These are phyloP conservation scores for Mycosarcoma mackinlayi DNA, from an alignment of 1,284 basidiomycete species.

Conservation along the genomic window DNA sequence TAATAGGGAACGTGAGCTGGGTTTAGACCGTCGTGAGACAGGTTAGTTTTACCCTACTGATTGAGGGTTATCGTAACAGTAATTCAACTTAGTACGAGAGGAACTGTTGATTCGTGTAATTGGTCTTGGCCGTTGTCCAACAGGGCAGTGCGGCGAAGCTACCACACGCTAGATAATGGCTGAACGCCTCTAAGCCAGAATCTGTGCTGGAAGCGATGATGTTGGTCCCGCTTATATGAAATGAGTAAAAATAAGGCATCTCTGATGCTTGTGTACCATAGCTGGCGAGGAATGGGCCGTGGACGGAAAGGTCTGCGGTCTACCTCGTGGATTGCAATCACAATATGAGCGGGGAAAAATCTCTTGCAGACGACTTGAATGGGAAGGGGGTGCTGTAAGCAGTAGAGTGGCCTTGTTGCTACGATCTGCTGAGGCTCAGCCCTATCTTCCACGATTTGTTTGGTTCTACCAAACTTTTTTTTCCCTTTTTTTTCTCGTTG, in stretches of 20 bases:
- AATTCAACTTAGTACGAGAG: conserved; percentile 3
- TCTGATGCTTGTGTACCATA: conserved; percentile 4
- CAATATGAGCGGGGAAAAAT: conserved; percentile 3
- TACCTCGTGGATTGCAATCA: conserved; percentile 3
- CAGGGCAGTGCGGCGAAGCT: neutral
- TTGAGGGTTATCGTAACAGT: conserved; percentile 2
- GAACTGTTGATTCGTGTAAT: neutral
- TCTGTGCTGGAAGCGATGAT: conserved; percentile 4
- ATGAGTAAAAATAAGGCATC: conserved; percentile 4
- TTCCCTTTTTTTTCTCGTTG: too few species aligned
- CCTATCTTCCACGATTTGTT: conserved; percentile 5
- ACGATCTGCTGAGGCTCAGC: conserved; percentile 5
- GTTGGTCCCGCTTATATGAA: conserved; percentile 3
- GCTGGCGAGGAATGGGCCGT: conserved; percentile 1
- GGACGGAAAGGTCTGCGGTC: conserved; percentile 1
- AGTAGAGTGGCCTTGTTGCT: conserved; percentile 4
- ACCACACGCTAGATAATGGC: conserved; percentile 4
- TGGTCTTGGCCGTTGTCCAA: neutral
- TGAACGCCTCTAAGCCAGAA: conserved; percentile 4
- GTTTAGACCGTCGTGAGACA: too few species aligned
- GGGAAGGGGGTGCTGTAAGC: conserved; percentile 3
- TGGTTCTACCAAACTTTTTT: neutral
- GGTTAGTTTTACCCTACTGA: too few species aligned
- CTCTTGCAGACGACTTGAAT: conserved; percentile 4
- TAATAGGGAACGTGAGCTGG: too few species aligned